Percentiles rank a stretch among this genome's conserved stretches.
Evolutionary conservation across 1,284 basidiomycete species (phyloP).

Genomic region (Agaricales sp.): DNA sequence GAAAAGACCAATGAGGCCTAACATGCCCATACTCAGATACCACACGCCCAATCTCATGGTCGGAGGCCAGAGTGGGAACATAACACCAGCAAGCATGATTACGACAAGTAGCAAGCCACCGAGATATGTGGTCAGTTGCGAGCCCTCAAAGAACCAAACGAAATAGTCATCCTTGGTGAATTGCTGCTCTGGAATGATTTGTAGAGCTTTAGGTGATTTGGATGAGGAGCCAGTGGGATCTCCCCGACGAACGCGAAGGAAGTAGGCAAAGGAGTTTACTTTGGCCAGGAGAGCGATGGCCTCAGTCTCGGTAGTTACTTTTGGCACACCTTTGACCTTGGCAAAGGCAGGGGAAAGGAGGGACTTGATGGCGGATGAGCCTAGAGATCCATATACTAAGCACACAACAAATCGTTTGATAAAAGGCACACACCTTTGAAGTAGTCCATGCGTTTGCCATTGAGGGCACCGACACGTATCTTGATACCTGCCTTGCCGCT

Average conservation of each 20-base stretch:
- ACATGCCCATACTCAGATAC: constrained; percentile 85
- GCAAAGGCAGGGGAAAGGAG: constrained; percentile 85
- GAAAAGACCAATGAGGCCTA: constrained; percentile 87
- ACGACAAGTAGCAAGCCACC: constrained; percentile 89
- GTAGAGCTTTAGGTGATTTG: constrained; percentile 70
- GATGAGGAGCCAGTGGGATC: constrained; percentile 55
- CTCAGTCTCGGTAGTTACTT: constrained; percentile 68
- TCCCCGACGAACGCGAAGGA: constrained; percentile 80
- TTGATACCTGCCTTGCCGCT: constrained; percentile 84
- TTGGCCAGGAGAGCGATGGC: constrained; percentile 63
- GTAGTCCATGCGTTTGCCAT: constrained; percentile 94
- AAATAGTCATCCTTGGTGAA: constrained; percentile 80
- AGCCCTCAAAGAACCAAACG: constrained; percentile 96
- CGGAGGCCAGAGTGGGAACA: constrained; percentile 98
- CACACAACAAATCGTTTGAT: not conserved
- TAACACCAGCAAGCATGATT: constrained; percentile 92
- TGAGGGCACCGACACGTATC: constrained; percentile 80
- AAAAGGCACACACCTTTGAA: constrained; percentile 74
- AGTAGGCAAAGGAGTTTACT: constrained; percentile 82
- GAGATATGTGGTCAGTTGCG: constrained; percentile 89
- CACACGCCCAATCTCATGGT: constrained; percentile 92
- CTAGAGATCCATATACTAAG: constrained; percentile 28
- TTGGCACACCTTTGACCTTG: constrained; percentile 81
- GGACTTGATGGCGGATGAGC: constrained; percentile 87
- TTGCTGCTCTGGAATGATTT: constrained; percentile 76